These are phyloP conservation scores for Colletotrichum ledebouriae DNA, from an alignment of 2,329 filamentous ascomycete species.

Conservation along the genomic window DNA sequence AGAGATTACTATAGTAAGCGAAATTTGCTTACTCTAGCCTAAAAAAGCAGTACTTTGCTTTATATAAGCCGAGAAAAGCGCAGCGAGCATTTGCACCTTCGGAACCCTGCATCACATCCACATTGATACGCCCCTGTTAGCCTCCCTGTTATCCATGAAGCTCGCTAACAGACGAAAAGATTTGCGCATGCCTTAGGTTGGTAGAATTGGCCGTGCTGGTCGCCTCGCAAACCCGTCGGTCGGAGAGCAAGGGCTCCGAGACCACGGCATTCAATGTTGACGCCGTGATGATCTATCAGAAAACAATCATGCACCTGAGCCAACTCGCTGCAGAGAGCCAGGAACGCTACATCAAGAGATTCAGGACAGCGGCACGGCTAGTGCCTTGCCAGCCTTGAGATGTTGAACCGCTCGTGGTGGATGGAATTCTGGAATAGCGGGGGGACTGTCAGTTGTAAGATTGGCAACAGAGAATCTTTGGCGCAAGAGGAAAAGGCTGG, in stretches of 20 bases:
- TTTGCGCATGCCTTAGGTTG: conserved; percentile 3
- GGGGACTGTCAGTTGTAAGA: conserved; percentile 18
- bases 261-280: neutral
- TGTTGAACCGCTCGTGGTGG: neutral
- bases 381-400: neutral
- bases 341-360: too few relatives aligned
- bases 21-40: too few relatives aligned
- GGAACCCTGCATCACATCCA: conserved; percentile 31
- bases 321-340: too few relatives aligned
- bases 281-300: neutral
- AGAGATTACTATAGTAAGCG: too few relatives aligned
- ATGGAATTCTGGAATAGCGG: too few relatives aligned
- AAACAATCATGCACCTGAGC: neutral
- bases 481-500: conserved; percentile 23
- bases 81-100: too few relatives aligned
- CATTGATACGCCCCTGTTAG: conserved; percentile 19
- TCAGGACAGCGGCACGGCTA: neutral
- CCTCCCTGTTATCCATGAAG: neutral
- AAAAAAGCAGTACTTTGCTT: too few relatives aligned
- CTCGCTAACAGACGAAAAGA: conserved; percentile 11
- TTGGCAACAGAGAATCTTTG: conserved; percentile 24
- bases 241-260: neutral
- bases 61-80: too few relatives aligned
- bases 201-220: neutral
- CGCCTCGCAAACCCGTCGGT: neutral